A percentile compares a stretch with the other conserved stretches of the same genome.
Evolutionary conservation across 2,329 filamentous ascomycete genomes (phyloP).

Genomic region (Fusarium fracticaudum): DNA sequence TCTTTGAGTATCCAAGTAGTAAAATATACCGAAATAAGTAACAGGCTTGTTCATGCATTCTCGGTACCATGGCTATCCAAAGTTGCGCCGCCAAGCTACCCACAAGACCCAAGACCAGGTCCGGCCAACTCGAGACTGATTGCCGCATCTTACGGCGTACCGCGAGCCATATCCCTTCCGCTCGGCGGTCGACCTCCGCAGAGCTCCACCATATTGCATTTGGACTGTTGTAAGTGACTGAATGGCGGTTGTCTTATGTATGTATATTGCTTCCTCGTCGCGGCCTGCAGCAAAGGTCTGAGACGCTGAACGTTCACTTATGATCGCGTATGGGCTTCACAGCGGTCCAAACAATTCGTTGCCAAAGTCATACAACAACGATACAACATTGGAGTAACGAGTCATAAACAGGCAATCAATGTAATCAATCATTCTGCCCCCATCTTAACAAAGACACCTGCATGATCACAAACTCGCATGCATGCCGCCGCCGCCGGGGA

Average conservation of each 20-base stretch:
- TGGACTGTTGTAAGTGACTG: neutral
- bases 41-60: conserved; percentile 4
- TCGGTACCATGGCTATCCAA: conserved; percentile 30
- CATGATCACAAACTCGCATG: conserved; percentile 42
- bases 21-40: conserved; percentile 16
- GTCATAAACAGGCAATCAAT: conserved; percentile 21
- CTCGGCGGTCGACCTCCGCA: conserved; percentile 20
- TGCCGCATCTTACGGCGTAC: conserved; percentile 23
- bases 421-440: conserved; percentile 16
- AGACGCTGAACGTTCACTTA: neutral
- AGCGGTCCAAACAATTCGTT: neutral
- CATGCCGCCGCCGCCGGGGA: conserved; percentile 26
- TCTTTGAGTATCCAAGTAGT: conserved; percentile 35
- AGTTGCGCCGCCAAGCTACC: conserved; percentile 22
- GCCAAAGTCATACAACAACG: neutral
- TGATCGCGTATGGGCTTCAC: neutral
- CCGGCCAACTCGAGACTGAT: conserved; percentile 19
- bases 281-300: neutral
- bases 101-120: conserved; percentile 23
- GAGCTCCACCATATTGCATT: neutral
- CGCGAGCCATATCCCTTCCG: conserved; percentile 24
- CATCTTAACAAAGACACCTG: conserved; percentile 38
- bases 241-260: neutral
- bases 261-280: neutral
- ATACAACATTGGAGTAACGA: conserved; percentile 6